Percentiles rank a stretch among this genome's conserved stretches.
These are phyloP conservation scores for Pseudozyma hubeiensis DNA, from an alignment of 1,284 basidiomycete genomes.

Conservation along the genomic window DNA sequence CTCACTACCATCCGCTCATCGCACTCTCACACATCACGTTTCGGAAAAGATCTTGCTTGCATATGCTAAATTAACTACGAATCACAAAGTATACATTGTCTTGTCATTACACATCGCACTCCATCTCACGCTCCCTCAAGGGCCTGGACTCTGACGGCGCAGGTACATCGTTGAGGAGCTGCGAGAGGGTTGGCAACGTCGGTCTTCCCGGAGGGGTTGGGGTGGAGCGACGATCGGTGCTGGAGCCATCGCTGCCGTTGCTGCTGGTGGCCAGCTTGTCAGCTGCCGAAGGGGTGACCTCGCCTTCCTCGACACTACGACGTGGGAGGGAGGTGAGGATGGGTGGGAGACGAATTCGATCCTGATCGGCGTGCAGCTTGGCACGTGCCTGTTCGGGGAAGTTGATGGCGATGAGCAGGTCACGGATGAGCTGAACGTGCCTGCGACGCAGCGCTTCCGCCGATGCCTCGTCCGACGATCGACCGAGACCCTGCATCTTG, in stretches of 20 bases:
- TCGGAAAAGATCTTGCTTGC: not conserved
- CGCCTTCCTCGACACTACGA: slow-evolving; percentile 22
- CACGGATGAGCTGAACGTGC: slow-evolving; percentile 54
- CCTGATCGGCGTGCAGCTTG: slow-evolving; percentile 14
- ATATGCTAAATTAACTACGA: not conserved
- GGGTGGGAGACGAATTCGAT: slow-evolving; percentile 32
- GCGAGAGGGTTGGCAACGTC: slow-evolving; percentile 50
- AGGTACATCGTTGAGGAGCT: slow-evolving; percentile 50
- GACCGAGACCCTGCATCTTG: slow-evolving; percentile 45
- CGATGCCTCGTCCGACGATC: slow-evolving; percentile 7
- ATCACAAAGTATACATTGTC: slow-evolving; percentile 6
- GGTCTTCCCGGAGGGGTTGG: slow-evolving; percentile 41
- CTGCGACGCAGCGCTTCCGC: slow-evolving; percentile 34
- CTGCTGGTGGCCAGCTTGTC: not conserved
- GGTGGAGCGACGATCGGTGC: slow-evolving; percentile 36
- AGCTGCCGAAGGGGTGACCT: slow-evolving; percentile 24
- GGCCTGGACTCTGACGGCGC: slow-evolving; percentile 3
- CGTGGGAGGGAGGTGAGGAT: slow-evolving; percentile 22
- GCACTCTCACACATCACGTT: too few species aligned
- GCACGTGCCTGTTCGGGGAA: slow-evolving; percentile 43
- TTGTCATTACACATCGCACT: slow-evolving; percentile 28
- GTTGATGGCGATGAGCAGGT: slow-evolving; percentile 59
- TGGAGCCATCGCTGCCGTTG: slow-evolving; percentile 6
- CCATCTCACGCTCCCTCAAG: slow-evolving; percentile 40
- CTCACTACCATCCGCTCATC: too few species aligned